Evolutionary conservation across 2,329 filamentous ascomycete species (phyloP).

Genomic region (Hymenoscyphus fructigenus): DNA sequence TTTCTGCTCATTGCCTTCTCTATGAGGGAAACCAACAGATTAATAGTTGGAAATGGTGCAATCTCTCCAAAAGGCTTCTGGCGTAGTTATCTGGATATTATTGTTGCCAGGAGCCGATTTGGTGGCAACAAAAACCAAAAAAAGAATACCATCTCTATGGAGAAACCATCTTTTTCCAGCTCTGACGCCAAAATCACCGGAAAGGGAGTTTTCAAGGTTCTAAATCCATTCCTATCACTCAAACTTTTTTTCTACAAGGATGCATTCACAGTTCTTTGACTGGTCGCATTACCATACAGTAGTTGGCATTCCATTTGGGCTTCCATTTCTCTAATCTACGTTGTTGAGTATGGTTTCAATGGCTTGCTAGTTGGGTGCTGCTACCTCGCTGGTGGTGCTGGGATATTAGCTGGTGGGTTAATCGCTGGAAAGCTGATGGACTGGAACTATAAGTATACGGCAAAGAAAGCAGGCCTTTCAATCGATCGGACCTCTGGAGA

Average conservation of each 20-base stretch:
- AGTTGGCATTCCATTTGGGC: slow-evolving; percentile 10
- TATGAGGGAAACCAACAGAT: slow-evolving; percentile 44
- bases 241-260: slow-evolving; percentile 4
- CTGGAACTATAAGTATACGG: slow-evolving; percentile 52
- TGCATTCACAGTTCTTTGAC: not conserved
- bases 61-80: not conserved
- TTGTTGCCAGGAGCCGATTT: not conserved
- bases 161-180: not conserved
- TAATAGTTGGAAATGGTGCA: slow-evolving; percentile 39
- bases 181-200: not conserved
- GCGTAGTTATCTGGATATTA: not conserved
- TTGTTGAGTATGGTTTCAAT: slow-evolving; percentile 45
- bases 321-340: slow-evolving; percentile 46
- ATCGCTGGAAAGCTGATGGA: slow-evolving; percentile 46
- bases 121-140: not conserved
- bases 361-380: slow-evolving; percentile 23
- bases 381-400: slow-evolving; percentile 19
- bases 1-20: slow-evolving; percentile 39
- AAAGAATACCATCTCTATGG: not conserved
- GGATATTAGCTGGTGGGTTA: not conserved
- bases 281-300: not conserved
- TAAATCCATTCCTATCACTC: not conserved
- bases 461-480: slow-evolving; percentile 42
- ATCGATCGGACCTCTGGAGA: slow-evolving; percentile 47
- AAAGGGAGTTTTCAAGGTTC: not conserved